These are phyloP conservation scores for Cystobasidium sp. DNA, from an alignment of 1,284 basidiomycete genomes.

Conservation along the genomic window DNA sequence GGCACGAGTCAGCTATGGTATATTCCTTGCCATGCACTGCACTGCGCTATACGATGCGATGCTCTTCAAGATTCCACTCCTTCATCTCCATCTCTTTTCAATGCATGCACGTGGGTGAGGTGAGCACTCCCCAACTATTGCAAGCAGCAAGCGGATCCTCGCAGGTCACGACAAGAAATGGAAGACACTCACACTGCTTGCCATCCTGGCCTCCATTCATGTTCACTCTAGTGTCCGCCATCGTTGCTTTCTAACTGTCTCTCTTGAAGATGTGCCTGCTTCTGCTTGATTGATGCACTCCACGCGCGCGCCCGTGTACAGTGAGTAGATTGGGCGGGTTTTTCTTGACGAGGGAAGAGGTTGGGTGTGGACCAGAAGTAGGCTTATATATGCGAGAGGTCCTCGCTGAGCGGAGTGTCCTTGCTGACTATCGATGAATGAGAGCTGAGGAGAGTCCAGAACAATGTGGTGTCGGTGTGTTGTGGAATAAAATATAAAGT, in stretches of 20 bases:
- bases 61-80: too few relatives aligned
- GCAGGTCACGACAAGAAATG: neutral
- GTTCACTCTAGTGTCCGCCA: constrained; percentile 32
- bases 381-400: neutral
- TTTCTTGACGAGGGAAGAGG: too few relatives aligned
- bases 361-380: too few relatives aligned
- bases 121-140: neutral
- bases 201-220: constrained; percentile 35
- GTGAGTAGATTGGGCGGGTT: too few relatives aligned
- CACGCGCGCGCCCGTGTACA: too few relatives aligned
- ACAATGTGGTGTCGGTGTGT: neutral
- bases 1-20: too few relatives aligned
- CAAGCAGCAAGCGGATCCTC: neutral
- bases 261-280: neutral
- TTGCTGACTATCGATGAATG: too few relatives aligned
- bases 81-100: constrained; percentile 12
- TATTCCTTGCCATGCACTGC: too few relatives aligned
- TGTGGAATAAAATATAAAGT: too few relatives aligned
- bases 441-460: neutral
- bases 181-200: constrained; percentile 27
- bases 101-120: neutral
- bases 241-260: neutral
- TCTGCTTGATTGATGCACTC: neutral
- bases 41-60: too few relatives aligned
- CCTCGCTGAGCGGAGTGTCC: constrained; percentile 1